These are phyloP conservation scores for Fusarium fracticaudum DNA, from an alignment of 2,329 filamentous ascomycete species.

Conservation along the genomic window DNA sequence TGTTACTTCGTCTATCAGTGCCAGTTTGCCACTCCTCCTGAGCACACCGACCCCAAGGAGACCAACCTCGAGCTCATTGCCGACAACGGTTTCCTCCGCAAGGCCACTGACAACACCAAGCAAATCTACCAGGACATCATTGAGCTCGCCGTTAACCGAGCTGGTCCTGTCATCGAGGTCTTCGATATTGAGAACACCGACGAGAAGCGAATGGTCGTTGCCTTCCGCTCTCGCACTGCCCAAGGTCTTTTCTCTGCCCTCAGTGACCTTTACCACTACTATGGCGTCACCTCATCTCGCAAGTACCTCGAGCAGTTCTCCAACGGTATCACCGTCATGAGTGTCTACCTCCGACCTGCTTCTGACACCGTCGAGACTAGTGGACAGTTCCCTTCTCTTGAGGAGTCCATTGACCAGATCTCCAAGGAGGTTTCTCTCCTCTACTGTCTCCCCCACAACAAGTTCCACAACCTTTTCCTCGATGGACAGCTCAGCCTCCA, in stretches of 20 bases:
- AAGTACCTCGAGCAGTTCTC: slow-evolving; percentile 99
- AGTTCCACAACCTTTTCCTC: slow-evolving; percentile 90
- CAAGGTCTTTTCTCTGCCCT: slow-evolving; percentile 94
- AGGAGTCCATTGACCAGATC: slow-evolving; percentile 97
- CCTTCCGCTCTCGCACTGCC: slow-evolving; percentile 92
- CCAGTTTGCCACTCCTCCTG: slow-evolving; percentile 79
- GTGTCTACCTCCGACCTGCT: slow-evolving; percentile 86
- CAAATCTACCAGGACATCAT: slow-evolving; percentile 96
- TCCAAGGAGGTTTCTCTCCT: slow-evolving; percentile 97
- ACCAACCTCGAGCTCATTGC: slow-evolving; percentile 91
- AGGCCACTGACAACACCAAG: slow-evolving; percentile 95
- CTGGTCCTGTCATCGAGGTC: slow-evolving; percentile 95
- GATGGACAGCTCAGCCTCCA: slow-evolving; percentile 88
- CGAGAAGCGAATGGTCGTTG: slow-evolving; percentile 94
- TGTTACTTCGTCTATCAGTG: slow-evolving; percentile 99
- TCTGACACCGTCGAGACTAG: slow-evolving; percentile 56
- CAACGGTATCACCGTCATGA: slow-evolving; percentile 97
- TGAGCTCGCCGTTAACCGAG: slow-evolving; percentile 81
- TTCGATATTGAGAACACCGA: slow-evolving; percentile 92
- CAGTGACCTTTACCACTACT: slow-evolving; percentile 98
- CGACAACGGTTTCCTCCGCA: slow-evolving; percentile 92
- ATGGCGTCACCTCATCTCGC: slow-evolving; percentile 92
- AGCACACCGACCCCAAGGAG: slow-evolving; percentile 78
- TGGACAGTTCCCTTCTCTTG: slow-evolving; percentile 71
- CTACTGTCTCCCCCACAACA: slow-evolving; percentile 98